These are phyloP conservation scores for Xylaria sp. DNA, from an alignment of 2,329 filamentous ascomycete genomes.

Conservation along the genomic window DNA sequence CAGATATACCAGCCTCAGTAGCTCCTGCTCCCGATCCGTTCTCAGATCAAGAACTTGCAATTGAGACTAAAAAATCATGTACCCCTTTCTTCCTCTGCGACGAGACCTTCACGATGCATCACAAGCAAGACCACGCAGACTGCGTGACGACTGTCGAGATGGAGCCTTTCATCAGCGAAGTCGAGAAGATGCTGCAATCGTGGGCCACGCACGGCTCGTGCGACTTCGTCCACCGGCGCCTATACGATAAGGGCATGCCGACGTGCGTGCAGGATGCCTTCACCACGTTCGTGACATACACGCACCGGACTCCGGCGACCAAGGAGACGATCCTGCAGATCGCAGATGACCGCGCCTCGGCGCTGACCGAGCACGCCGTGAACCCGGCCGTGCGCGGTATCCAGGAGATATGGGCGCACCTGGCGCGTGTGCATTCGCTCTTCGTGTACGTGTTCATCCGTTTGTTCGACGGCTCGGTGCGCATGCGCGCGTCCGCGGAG, in stretches of 20 bases:
- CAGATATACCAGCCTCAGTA: not conserved
- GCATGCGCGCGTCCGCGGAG: constrained; percentile 12
- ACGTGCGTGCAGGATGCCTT: constrained; percentile 23
- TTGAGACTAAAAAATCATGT: not conserved
- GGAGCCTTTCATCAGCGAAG: constrained; percentile 18
- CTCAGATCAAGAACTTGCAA: not conserved
- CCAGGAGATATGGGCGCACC: constrained; percentile 16
- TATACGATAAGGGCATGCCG: constrained; percentile 23
- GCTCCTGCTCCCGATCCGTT: not conserved
- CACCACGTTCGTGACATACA: constrained; percentile 18
- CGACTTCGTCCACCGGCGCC: constrained; percentile 15
- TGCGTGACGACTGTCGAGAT: constrained; percentile 8
- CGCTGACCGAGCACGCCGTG: not conserved
- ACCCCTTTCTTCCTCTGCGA: constrained; percentile 13
- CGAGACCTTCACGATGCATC: constrained; percentile 12
- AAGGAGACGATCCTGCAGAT: constrained; percentile 20
- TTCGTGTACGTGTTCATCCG: constrained; percentile 21
- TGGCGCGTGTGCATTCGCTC: constrained; percentile 13
- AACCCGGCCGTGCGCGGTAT: not conserved
- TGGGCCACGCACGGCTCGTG: constrained; percentile 17
- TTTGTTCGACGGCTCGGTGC: constrained; percentile 15
- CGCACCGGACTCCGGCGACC: constrained; percentile 17
- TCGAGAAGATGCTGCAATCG: constrained; percentile 18
- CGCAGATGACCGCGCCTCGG: constrained; percentile 14
- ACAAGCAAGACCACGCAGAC: constrained; percentile 2